phyloP scores from a whole-genome alignment of 1,139 yeast genomes.

The Yamadazyma buinensis region DNA sequence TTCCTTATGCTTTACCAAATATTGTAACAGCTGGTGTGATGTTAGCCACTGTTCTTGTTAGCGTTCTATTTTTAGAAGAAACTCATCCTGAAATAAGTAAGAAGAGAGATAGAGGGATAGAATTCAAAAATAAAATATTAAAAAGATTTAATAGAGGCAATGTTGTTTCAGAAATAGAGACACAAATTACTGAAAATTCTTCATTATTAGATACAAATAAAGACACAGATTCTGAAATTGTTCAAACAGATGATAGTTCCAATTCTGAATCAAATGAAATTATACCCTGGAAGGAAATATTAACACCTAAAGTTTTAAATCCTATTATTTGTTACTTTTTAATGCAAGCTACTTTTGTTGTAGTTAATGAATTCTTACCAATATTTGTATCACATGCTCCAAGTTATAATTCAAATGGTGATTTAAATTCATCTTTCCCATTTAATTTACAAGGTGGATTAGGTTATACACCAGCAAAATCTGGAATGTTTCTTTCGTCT shows the following conservation, averaged over 20 bases:
- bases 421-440: constrained; percentile 37
- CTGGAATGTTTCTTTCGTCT: constrained; percentile 50
- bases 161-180: too few species aligned
- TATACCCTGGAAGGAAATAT: constrained; percentile 5
- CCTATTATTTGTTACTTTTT: constrained; percentile 9
- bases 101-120: too few species aligned
- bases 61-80: constrained; percentile 14
- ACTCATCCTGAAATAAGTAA: too few species aligned
- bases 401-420: constrained; percentile 17
- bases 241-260: too few species aligned
- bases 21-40: constrained; percentile 46
- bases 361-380: constrained; percentile 56
- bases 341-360: constrained; percentile 37
- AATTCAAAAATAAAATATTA: too few species aligned
- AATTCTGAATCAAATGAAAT: too few species aligned
- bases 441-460: constrained; percentile 24
- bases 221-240: too few species aligned
- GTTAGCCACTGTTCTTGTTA: constrained; percentile 31
- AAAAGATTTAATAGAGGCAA: too few species aligned
- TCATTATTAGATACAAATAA: too few species aligned
- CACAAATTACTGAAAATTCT: too few species aligned
- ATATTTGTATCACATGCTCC: constrained; percentile 41
- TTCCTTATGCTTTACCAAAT: constrained; percentile 61
- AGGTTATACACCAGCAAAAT: constrained; percentile 35
- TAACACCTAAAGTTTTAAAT: constrained; percentile 8